Base-by-base conservation (phyloP, 169 alveolate species). In the Cryptosporidium ubiquitum region DNA sequence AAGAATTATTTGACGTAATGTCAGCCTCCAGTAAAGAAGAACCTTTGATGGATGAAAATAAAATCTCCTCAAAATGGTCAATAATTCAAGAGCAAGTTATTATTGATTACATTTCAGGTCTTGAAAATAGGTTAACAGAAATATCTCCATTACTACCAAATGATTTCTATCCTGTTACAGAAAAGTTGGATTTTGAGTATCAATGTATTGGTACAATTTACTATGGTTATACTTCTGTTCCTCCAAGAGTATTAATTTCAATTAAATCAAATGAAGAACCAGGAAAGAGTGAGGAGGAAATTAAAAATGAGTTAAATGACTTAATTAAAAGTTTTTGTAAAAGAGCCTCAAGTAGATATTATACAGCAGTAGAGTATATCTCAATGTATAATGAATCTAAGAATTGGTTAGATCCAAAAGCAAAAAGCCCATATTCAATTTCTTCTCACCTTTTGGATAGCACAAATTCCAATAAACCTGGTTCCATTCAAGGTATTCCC, bases 61-160 rank as follows among this genome's bases (percentile, higher is more conserved):
- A 58, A 29, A 14, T 39, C 39, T 60, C 57, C 33, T 58, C 89
- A 18, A 44, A 40, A 40, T 79, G 89, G 89, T 58, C 89, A 10
- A 40, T 64, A 0, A 61, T 79, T 37, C 89, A 79, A 18, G 89
- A 79, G 35, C 89, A 79, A 39, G 75, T 61, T n/a, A 79, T 79
- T 16, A 12, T 79, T n/a, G 89, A 79, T 64, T 79, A 44, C 26
- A 79, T 79, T 33, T 20, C 44, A 39, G 74, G 52, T 7, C 39
- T 31, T 4, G 51, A 60, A 26, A 64, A 79, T 61, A 79, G 79
- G 29, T 23, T 79, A 5, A 18, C 73, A 18, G 89, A 79, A 51
- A 47, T 79, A 42, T 29, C 64, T 14, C 89, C 89, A 29, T 40
- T 64, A 12, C 33, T 42, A 18, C 89, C 89, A 40, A 79, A 61